Evolutionary conservation across 441 rosid genomes (phyloP), one percentile per base, ranked within the genome.

Genomic region (Sinapis alba): DNA sequence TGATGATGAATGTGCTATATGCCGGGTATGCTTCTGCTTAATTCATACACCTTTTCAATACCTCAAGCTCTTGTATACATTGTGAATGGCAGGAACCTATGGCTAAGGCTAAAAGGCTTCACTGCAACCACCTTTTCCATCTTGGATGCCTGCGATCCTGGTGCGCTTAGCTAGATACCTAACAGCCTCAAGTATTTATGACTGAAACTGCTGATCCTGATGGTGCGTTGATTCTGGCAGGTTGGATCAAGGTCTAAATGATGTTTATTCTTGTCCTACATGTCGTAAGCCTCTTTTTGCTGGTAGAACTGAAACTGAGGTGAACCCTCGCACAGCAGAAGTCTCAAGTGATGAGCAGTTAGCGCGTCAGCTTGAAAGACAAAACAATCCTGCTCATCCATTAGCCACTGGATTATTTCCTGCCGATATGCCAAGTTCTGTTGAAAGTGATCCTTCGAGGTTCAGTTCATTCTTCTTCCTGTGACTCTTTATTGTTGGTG

Each of bases 81-180:
- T 65, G 12, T 28, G 63, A 72, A 80, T 84, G 74, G 56, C 93
- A 96, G 99, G 99, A 96, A 87, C 96, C 99, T 73, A 96, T 96
- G 99, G 97, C 93, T 43, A 96, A 90, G 87, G 98, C 98, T 61
- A 96, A 96, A 86, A 92, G 76, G 89, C 90, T 96, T 47, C 82
- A 86, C 72, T 96, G 99, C 86, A 89, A 82, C 76, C 99, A 96
- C 81, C 93, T 93, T 68, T 93, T 93, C 65, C 99, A 96, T 87
- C 98, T 96, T 79, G 93, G 90, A 73, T 96, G 98, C 89, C 88
- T 96, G 88, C 89, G 97, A 90, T 96, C 99, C 80, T 96, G 98
- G 99, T 96, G 87, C 32, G 84, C 74, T 34, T 47, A 64, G 71
- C 69, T 69, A 79, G 24, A 67, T 68, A 34, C 65, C n/a, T 24